Evolutionary conservation across 352 stramenopile species (phyloP).

Genomic region (Phytophthora brassicae): DNA sequence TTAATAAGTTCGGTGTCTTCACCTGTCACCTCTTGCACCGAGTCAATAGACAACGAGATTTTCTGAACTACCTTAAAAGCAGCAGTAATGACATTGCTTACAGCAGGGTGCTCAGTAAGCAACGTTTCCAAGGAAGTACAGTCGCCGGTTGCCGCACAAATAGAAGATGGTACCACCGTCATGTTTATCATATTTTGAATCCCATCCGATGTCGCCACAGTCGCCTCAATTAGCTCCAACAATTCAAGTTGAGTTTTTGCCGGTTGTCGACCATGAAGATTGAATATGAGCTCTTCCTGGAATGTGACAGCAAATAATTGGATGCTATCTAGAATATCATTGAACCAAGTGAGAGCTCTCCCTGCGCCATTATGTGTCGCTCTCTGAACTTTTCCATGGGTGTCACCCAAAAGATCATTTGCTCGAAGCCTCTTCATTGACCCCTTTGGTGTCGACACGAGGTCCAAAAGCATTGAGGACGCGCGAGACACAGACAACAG

Average conservation of each 20-base stretch:
- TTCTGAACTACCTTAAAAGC: conserved; percentile 25
- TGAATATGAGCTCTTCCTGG: conserved; percentile 38
- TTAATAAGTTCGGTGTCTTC: conserved; percentile 16
- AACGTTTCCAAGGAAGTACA: conserved; percentile 4
- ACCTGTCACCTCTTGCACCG: conserved; percentile 7
- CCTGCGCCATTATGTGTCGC: conserved; percentile 5
- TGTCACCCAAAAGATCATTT: conserved; percentile 22
- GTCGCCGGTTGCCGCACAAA: neutral
- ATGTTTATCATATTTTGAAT: conserved; percentile 3
- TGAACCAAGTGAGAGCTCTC: conserved; percentile 17
- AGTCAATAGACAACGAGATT: conserved; percentile 15
- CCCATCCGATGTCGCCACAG: conserved; percentile 3
- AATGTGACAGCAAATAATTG: conserved; percentile 25
- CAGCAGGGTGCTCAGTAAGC: conserved; percentile 12
- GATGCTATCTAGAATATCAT: conserved; percentile 30
- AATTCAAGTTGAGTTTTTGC: neutral
- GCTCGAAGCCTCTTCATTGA: conserved; percentile 50
- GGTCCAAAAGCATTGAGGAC: conserved; percentile 34
- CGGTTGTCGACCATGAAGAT: conserved; percentile 27
- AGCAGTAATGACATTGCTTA: conserved; percentile 27
- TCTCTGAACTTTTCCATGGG: neutral
- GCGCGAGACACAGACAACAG: conserved; percentile 28
- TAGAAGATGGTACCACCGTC: neutral
- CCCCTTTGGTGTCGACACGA: conserved; percentile 53
- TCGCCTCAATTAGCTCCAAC: conserved; percentile 13